A percentile compares a stretch with the other conserved stretches of the same genome.
These are phyloP conservation scores for Amanita subjunquillea DNA, from an alignment of 768 basidiomycete genomes.

Conservation along the genomic window DNA sequence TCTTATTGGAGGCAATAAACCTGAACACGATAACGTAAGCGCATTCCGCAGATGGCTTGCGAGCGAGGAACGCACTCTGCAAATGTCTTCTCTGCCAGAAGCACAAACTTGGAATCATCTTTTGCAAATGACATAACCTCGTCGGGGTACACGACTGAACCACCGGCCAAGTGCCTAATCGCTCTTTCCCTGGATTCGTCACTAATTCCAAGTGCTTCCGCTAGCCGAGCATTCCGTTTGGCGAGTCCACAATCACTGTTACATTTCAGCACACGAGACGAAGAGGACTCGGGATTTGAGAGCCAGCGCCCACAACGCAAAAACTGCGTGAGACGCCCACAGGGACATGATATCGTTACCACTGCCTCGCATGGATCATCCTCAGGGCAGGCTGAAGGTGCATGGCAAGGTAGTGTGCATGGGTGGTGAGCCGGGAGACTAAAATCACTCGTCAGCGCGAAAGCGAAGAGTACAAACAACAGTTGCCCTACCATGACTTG, in stretches of 20 bases:
- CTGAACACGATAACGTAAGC: constrained; percentile 21
- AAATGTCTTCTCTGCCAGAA: constrained; percentile 72
- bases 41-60: constrained; percentile 8
- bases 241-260: constrained; percentile 74
- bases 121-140: constrained; percentile 55
- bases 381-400: constrained; percentile 79
- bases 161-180: constrained; percentile 5
- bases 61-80: constrained; percentile 45
- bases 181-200: constrained; percentile 32
- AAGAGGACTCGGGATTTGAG: constrained; percentile 17
- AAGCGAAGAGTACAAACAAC: not conserved
- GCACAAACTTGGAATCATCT: constrained; percentile 55
- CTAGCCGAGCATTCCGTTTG: constrained; percentile 80
- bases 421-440: constrained; percentile 68
- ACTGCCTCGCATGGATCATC: constrained; percentile 62
- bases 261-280: constrained; percentile 37
- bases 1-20: constrained; percentile 61
- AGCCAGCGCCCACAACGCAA: constrained; percentile 57
- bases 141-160: constrained; percentile 42
- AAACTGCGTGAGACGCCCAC: constrained; percentile 70
- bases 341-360: constrained; percentile 67
- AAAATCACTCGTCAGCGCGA: not conserved
- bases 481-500: constrained; percentile 56
- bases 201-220: constrained; percentile 86
- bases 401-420: constrained; percentile 75